A percentile compares a stretch with the other conserved stretches of the same genome.
Conservation (phyloP, 441 rosid species). For the Erodium chrysanthum region DNA sequence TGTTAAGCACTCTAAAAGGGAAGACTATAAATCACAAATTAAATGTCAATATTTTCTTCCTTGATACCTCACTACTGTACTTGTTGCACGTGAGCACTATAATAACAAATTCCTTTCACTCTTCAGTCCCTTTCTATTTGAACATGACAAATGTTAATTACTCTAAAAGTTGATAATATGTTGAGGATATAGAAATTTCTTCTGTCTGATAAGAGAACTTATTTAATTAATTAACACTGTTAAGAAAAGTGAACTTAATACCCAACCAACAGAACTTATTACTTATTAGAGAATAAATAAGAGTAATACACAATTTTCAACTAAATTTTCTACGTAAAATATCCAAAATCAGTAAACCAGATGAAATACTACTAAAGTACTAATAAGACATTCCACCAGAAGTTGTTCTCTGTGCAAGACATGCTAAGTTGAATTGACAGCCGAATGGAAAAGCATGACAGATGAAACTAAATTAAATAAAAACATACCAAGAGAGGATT, state of each 20-base stretch:
- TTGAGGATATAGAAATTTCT: background rate
- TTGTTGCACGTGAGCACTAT: background rate
- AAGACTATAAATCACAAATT: background rate
- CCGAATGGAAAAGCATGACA: background rate
- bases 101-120: background rate
- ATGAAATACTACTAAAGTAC: background rate
- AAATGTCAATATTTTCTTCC: background rate
- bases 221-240: background rate
- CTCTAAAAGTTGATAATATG: background rate
- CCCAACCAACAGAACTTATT: background rate
- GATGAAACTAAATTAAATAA: constrained; percentile 8
- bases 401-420: background rate
- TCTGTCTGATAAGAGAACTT: background rate
- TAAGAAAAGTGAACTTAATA: background rate
- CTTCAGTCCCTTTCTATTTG: background rate
- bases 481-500: constrained; percentile 81
- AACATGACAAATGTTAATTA: background rate
- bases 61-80: background rate
- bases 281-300: background rate
- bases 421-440: background rate
- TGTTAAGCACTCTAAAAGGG: background rate
- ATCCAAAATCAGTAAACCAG: background rate
- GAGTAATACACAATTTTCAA: background rate
- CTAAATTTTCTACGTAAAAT: background rate
- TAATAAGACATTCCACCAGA: background rate